Evolutionary conservation across 768 basidiomycete species (phyloP).

Genomic region (Boletellus ananiceps): DNA sequence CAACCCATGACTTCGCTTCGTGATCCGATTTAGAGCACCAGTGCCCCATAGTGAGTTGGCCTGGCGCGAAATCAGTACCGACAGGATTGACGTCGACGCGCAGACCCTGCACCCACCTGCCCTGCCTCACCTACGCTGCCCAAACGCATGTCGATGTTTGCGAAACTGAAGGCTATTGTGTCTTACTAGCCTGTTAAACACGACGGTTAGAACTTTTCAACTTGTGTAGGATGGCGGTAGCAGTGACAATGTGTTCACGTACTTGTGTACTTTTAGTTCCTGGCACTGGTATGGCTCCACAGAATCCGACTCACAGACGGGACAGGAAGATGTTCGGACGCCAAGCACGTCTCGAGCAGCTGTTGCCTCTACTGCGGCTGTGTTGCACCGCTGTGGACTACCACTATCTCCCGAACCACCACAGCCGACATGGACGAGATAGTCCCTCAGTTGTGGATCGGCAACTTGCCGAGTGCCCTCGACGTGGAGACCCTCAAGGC

Average conservation of each 20-base stretch:
- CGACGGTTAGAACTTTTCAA: neutral
- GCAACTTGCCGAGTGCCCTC: constrained; percentile 67
- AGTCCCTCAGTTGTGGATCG: constrained; percentile 78
- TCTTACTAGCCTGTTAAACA: neutral
- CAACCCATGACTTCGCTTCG: too few species aligned
- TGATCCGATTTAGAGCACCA: too few species aligned
- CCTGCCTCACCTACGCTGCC: neutral
- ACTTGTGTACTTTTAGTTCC: neutral
- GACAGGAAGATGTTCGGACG: too few species aligned
- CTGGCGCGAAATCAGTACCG: neutral
- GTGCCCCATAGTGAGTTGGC: constrained; percentile 15
- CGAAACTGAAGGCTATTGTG: constrained; percentile 11
- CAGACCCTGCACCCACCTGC: constrained; percentile 4
- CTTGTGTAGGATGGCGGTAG: too few species aligned
- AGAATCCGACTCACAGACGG: too few species aligned
- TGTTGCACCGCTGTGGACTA: neutral
- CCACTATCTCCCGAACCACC: neutral
- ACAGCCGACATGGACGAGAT: constrained; percentile 64
- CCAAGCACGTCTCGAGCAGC: neutral
- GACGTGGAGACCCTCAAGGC: constrained; percentile 55
- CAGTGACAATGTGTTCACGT: neutral
- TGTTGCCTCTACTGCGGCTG: constrained; percentile 1
- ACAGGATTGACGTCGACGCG: neutral
- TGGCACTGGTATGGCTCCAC: too few species aligned
- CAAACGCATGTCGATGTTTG: constrained; percentile 15